A percentile compares a stretch with the other conserved stretches of the same genome.
These are phyloP conservation scores for Didymella segeticola DNA, from an alignment of 2,329 filamentous ascomycete genomes.

Conservation along the genomic window DNA sequence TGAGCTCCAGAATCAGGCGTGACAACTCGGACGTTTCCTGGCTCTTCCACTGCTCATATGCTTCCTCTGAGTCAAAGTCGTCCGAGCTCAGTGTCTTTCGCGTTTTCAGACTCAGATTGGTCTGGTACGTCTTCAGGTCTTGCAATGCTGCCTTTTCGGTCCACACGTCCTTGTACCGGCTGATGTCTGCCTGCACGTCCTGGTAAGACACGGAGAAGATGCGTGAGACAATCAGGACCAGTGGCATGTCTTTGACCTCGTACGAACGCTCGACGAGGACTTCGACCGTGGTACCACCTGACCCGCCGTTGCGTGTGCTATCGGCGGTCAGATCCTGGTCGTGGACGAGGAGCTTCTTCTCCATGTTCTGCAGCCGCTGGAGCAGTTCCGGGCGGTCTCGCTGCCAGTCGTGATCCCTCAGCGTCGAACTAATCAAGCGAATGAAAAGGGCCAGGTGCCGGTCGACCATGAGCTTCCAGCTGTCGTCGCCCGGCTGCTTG, in stretches of 20 bases:
- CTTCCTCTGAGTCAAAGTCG: conserved; percentile 90
- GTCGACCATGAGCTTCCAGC: conserved; percentile 91
- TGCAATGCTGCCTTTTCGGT: conserved; percentile 89
- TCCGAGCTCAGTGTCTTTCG: conserved; percentile 77
- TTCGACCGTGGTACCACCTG: conserved; percentile 73
- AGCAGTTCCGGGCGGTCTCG: conserved; percentile 86
- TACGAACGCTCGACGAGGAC: conserved; percentile 83
- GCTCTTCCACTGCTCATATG: conserved; percentile 89
- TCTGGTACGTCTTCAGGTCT: conserved; percentile 93
- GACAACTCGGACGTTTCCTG: conserved; percentile 86
- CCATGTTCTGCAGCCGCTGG: conserved; percentile 77
- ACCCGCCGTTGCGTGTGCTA: conserved; percentile 62
- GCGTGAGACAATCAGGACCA: conserved; percentile 84
- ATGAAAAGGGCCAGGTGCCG: conserved; percentile 95
- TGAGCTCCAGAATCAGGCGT: conserved; percentile 90
- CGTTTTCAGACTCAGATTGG: conserved; percentile 81
- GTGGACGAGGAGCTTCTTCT: conserved; percentile 92
- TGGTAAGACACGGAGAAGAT: conserved; percentile 83
- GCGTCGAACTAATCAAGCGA: conserved; percentile 77
- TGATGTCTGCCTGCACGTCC: conserved; percentile 86
- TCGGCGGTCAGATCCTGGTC: conserved; percentile 83
- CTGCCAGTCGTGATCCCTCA: conserved; percentile 84
- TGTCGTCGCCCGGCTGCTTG: conserved; percentile 78
- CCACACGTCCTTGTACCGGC: conserved; percentile 80
- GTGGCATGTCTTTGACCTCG: conserved; percentile 95